Evolutionary conservation across 441 rosid genomes (phyloP).

Genomic region (California macrophylla): DNA sequence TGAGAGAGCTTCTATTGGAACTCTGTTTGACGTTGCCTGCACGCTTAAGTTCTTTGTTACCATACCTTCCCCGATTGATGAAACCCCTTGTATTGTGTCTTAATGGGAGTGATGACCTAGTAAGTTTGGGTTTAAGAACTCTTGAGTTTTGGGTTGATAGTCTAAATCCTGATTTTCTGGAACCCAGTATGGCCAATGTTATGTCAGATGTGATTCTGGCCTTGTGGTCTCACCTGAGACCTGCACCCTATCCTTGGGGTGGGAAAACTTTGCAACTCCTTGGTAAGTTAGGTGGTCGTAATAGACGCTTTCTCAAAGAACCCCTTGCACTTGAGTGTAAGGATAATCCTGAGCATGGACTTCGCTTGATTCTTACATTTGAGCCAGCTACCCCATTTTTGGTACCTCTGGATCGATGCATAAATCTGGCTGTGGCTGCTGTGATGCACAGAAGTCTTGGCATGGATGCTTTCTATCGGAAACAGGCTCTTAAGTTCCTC

Average conservation of each 20-base stretch:
- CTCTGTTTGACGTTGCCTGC: conserved; percentile 92
- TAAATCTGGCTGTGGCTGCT: conserved; percentile 91
- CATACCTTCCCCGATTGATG: conserved; percentile 87
- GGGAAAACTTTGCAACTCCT: conserved; percentile 84
- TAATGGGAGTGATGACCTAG: conserved; percentile 83
- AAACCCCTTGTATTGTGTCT: conserved; percentile 88
- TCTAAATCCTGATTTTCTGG: conserved; percentile 94
- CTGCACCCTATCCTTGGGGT: conserved; percentile 92
- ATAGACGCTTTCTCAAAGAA: conserved; percentile 86
- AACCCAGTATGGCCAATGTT: conserved; percentile 94
- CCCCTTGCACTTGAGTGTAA: conserved; percentile 96
- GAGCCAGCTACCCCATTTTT: conserved; percentile 91
- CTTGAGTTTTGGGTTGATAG: conserved; percentile 99
- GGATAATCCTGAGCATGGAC: conserved; percentile 98
- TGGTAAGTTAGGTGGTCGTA: conserved; percentile 98
- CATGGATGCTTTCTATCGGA: conserved; percentile 65
- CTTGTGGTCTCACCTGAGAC: conserved; percentile 91
- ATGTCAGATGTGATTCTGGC: conserved; percentile 96
- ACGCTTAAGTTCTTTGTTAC: conserved; percentile 90
- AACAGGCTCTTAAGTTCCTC: conserved; percentile 82
- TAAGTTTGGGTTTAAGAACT: conserved; percentile 80
- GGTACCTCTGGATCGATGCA: conserved; percentile 88
- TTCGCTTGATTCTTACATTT: conserved; percentile 91
- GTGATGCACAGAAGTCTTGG: conserved; percentile 49
- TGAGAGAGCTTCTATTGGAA: conserved; percentile 82